A percentile compares a stretch with the other conserved stretches of the same genome.
Evolutionary conservation across 352 stramenopile species (phyloP).

Genomic region (Pythium aquatile): DNA sequence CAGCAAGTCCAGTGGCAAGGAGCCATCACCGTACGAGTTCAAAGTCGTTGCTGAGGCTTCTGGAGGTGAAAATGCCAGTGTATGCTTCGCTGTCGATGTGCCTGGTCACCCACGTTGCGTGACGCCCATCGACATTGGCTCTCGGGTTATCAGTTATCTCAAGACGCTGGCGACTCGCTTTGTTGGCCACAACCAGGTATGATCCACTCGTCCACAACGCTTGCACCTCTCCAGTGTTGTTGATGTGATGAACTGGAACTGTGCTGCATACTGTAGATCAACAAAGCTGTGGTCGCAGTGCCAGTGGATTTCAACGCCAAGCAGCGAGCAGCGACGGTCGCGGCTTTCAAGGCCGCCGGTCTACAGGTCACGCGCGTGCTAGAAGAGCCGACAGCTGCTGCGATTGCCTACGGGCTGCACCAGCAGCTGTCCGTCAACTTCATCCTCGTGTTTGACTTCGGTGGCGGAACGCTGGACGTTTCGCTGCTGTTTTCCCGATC

Average conservation of each 20-base stretch:
- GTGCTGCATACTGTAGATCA: slow-evolving; percentile 31
- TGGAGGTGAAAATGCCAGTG: slow-evolving; percentile 20
- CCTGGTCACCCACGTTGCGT: slow-evolving; percentile 43
- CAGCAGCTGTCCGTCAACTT: slow-evolving; percentile 91
- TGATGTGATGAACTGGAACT: not conserved
- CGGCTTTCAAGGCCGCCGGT: slow-evolving; percentile 43
- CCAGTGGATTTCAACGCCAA: slow-evolving; percentile 51
- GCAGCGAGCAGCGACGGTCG: slow-evolving; percentile 45
- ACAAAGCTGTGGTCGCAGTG: slow-evolving; percentile 59
- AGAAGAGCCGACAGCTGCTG: slow-evolving; percentile 93
- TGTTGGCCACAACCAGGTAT: slow-evolving; percentile 59
- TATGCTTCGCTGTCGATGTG: slow-evolving; percentile 51
- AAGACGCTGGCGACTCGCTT: slow-evolving; percentile 45
- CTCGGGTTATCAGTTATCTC: slow-evolving; percentile 43
- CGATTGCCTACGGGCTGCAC: slow-evolving; percentile 95
- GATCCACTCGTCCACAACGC: not conserved
- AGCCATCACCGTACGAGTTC: slow-evolving; percentile 48
- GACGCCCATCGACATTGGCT: slow-evolving; percentile 45
- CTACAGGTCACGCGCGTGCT: slow-evolving; percentile 52
- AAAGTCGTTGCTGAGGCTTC: slow-evolving; percentile 13
- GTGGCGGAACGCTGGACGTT: slow-evolving; percentile 93
- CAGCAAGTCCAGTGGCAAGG: slow-evolving; percentile 15
- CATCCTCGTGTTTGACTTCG: slow-evolving; percentile 96
- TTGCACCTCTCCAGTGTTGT: not conserved
- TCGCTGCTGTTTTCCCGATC: slow-evolving; percentile 92